phyloP scores from a whole-genome alignment of 164 flowering plant species.

The Macadamia tetraphylla region DNA sequence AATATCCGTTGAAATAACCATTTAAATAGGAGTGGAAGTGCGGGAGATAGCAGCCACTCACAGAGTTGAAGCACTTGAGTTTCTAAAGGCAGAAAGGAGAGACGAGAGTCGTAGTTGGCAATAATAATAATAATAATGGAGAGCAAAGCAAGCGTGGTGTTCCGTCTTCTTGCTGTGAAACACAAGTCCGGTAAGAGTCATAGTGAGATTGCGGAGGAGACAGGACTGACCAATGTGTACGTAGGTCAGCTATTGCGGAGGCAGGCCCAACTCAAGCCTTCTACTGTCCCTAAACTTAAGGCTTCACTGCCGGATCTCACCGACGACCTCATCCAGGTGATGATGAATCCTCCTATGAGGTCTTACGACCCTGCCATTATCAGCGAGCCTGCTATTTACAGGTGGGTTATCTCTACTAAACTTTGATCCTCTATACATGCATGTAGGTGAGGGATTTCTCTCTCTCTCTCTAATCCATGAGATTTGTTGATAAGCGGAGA shows the following conservation, averaged over 20 bases:
- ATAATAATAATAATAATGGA: slow-evolving; percentile 15
- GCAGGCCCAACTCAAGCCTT: slow-evolving; percentile 81
- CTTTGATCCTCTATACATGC: background rate
- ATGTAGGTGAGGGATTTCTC: too few species aligned
- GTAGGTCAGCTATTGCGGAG: slow-evolving; percentile 83
- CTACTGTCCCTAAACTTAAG: slow-evolving; percentile 51
- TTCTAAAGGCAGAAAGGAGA: too few species aligned
- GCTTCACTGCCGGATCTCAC: slow-evolving; percentile 59
- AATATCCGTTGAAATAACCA: too few species aligned
- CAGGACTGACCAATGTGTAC: slow-evolving; percentile 88
- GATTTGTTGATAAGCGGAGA: too few species aligned
- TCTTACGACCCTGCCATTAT: slow-evolving; percentile 61
- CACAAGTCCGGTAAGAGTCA: slow-evolving; percentile 57
- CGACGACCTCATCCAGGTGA: slow-evolving; percentile 47
- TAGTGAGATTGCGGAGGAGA: slow-evolving; percentile 56
- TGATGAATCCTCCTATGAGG: slow-evolving; percentile 75
- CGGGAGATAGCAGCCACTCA: too few species aligned
- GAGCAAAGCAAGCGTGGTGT: slow-evolving; percentile 23
- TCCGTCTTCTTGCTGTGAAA: slow-evolving; percentile 36
- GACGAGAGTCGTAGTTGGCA: too few species aligned
- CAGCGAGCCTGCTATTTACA: slow-evolving; percentile 82
- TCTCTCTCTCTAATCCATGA: too few species aligned
- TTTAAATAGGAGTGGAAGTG: too few species aligned
- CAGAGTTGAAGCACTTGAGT: too few species aligned
- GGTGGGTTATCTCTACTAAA: slow-evolving; percentile 29